A percentile compares a stretch with the other conserved stretches of the same genome.
Conservation (phyloP, 176 grass and related monocot genomes). For the Eleusine coracana region DNA sequence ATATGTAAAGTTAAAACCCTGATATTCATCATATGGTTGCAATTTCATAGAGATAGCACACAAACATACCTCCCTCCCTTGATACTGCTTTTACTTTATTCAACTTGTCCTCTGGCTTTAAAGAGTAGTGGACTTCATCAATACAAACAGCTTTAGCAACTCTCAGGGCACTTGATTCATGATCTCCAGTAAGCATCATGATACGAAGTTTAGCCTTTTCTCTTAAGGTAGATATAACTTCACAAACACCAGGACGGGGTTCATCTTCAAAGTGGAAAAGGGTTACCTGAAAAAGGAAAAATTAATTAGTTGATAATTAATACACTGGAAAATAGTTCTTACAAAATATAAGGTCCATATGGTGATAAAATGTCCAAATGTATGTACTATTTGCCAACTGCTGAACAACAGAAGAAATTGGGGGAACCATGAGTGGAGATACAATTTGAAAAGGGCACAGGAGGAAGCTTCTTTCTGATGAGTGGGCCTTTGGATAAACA, state of each 20-base stretch:
- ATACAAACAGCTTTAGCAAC: conserved; percentile 95
- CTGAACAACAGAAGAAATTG: not conserved
- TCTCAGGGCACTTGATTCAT: conserved; percentile 87
- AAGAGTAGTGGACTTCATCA: conserved; percentile 71
- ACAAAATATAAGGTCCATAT: conserved; percentile 4
- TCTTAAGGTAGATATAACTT: conserved; percentile 91
- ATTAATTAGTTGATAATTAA: conserved; percentile 12
- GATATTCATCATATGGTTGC: conserved; percentile 22
- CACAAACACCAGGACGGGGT: conserved; percentile 66
- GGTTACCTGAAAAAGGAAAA: conserved; percentile 58
- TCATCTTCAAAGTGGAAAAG: conserved; percentile 99
- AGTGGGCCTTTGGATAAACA: not conserved
- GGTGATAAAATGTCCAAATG: conserved; percentile 16
- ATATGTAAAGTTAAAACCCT: not conserved
- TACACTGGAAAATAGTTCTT: not conserved
- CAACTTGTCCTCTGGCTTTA: conserved; percentile 97
- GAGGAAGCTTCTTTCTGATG: not conserved
- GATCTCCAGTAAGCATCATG: conserved; percentile 98
- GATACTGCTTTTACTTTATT: conserved; percentile 92
- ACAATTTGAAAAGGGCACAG: not conserved
- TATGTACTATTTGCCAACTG: not conserved
- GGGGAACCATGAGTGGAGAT: not conserved
- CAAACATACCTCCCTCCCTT: conserved; percentile 69
- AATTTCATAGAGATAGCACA: conserved; percentile 17
- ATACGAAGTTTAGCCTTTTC: conserved; percentile 82